These are phyloP conservation scores for Sphaerulina vaccinii DNA, from an alignment of 2,329 filamentous ascomycete genomes.

Conservation along the genomic window DNA sequence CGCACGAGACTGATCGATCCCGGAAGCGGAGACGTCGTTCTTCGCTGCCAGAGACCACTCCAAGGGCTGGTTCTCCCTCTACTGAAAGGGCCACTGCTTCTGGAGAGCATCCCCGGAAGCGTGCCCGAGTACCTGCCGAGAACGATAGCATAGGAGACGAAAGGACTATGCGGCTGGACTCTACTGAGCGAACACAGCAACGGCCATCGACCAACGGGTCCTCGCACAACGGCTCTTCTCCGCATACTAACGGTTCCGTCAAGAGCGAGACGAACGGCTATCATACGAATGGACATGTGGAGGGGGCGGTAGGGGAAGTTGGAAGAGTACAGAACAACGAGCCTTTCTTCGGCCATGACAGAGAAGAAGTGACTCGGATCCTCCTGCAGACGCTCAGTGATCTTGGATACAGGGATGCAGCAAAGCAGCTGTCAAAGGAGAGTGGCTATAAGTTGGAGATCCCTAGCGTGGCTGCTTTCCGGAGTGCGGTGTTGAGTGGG, in stretches of 20 bases:
- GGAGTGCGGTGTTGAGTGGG: conserved; percentile 74
- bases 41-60: conserved; percentile 27
- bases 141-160: conserved; percentile 40
- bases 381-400: conserved; percentile 88
- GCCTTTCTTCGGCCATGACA: conserved; percentile 78
- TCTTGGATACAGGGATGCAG: conserved; percentile 79
- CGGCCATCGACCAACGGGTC: conserved; percentile 41
- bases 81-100: conserved; percentile 22
- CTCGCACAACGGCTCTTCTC: conserved; percentile 34
- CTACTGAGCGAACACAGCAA: conserved; percentile 42
- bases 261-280: conserved; percentile 46
- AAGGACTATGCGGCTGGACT: conserved; percentile 43
- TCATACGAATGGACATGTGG: conserved; percentile 41
- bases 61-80: conserved; percentile 22
- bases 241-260: conserved; percentile 43
- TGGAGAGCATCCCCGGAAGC: conserved; percentile 42
- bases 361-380: conserved; percentile 89
- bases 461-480: conserved; percentile 79
- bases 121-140: conserved; percentile 37
- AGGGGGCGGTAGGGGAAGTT: conserved; percentile 14
- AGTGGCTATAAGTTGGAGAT: conserved; percentile 89
- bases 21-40: conserved; percentile 34
- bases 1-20: conserved; percentile 24
- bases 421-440: conserved; percentile 70
- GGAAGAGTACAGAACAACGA: conserved; percentile 32